Evolutionary conservation across 2,329 filamentous ascomycete genomes (phyloP).

Genomic region (Aspergillus aculeatinus): DNA sequence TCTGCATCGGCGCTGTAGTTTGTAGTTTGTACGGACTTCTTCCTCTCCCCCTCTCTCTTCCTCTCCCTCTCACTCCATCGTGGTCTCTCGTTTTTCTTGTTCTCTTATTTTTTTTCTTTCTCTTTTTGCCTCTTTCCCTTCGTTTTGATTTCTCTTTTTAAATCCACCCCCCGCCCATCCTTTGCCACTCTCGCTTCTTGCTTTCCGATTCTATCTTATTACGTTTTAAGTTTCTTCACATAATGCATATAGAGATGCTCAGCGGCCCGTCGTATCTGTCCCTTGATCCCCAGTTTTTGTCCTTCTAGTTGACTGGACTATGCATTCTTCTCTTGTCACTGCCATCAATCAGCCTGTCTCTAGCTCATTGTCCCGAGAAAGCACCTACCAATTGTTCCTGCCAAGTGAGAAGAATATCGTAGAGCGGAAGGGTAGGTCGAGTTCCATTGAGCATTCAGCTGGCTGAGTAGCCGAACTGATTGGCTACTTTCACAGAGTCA

Average conservation of each 20-base stretch:
- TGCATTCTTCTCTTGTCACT: not conserved
- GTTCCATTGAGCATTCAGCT: not conserved
- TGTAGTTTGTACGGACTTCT: not conserved
- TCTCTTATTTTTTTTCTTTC: constrained; percentile 11
- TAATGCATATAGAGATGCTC: constrained; percentile 3
- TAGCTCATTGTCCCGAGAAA: not conserved
- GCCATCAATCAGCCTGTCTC: not conserved
- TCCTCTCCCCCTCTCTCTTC: not conserved
- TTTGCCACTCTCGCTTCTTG: constrained; percentile 8
- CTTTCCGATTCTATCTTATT: not conserved
- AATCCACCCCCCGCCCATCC: not conserved
- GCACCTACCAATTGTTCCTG: not conserved
- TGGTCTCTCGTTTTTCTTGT: not conserved
- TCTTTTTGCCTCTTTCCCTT: constrained; percentile 7
- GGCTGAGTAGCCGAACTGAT: not conserved
- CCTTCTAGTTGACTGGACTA: not conserved
- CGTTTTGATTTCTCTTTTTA: not conserved
- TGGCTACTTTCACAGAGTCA: not conserved
- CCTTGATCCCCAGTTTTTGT: not conserved
- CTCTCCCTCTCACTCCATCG: constrained; percentile 4
- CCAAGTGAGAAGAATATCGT: not conserved
- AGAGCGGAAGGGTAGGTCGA: not conserved
- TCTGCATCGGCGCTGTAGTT: constrained; percentile 3
- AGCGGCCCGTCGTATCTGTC: not conserved
- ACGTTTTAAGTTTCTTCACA: not conserved